Evolutionary conservation across 495 filamentous ascomycete genomes (phyloP).

Genomic region (Penicillium dipodomyicola): DNA sequence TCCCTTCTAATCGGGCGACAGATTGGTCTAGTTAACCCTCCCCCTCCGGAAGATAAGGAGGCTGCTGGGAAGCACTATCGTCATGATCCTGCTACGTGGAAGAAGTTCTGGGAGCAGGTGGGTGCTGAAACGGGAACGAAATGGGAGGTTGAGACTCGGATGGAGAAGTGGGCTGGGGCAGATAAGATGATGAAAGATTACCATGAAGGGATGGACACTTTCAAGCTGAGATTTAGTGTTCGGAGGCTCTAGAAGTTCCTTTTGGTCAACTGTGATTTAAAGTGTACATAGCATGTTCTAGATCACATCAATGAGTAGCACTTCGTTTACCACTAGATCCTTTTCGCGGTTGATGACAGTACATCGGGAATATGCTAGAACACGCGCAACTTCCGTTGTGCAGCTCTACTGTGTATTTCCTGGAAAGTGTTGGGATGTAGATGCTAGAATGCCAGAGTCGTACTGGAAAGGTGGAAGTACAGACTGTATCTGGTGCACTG

Average conservation of each 20-base stretch:
- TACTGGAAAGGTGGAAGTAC: neutral
- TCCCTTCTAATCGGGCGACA: slow-evolving; percentile 51
- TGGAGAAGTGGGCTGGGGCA: slow-evolving; percentile 20
- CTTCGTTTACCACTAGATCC: neutral
- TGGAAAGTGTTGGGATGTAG: neutral
- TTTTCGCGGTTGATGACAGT: neutral
- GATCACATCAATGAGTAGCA: neutral
- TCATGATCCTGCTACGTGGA: slow-evolving; percentile 47
- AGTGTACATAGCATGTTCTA: neutral
- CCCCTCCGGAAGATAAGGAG: slow-evolving; percentile 24
- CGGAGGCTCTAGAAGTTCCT: slow-evolving; percentile 13
- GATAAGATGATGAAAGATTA: slow-evolving; percentile 15
- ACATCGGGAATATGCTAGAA: neutral
- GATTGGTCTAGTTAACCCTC: slow-evolving; percentile 34
- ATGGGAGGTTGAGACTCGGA: slow-evolving; percentile 40
- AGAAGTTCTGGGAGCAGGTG: slow-evolving; percentile 51
- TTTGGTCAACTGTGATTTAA: neutral
- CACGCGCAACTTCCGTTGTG: neutral
- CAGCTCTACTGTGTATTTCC: neutral
- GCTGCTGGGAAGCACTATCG: slow-evolving; percentile 30
- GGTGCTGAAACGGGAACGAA: slow-evolving; percentile 43
- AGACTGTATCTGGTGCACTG: neutral
- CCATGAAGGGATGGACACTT: slow-evolving; percentile 18
- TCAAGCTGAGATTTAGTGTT: slow-evolving; percentile 23
- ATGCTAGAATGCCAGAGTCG: neutral